A percentile compares a stretch with the other conserved stretches of the same genome.
Evolutionary conservation across 2,329 filamentous ascomycete genomes (phyloP).

Genomic region (Chaetothyriales sp.): DNA sequence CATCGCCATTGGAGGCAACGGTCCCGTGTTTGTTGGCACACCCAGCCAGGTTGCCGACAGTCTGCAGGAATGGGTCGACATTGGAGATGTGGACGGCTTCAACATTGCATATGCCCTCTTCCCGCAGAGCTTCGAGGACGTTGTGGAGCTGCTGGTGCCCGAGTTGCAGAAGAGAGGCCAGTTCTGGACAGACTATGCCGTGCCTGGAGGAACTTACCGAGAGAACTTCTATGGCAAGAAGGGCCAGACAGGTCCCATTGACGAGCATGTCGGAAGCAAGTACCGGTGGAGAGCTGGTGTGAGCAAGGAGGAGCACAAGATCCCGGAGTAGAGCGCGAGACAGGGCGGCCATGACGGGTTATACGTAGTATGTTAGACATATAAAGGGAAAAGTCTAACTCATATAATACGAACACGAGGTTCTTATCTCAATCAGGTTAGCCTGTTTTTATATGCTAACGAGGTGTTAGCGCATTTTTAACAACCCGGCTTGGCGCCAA

Average conservation of each 20-base stretch:
- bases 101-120: slow-evolving; percentile 41
- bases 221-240: slow-evolving; percentile 13
- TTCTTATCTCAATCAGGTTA: too few relatives aligned
- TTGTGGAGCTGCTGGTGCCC: slow-evolving; percentile 35
- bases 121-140: slow-evolving; percentile 38
- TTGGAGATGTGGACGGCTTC: slow-evolving; percentile 60
- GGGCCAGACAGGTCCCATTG: slow-evolving; percentile 6
- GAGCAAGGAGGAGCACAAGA: background rate
- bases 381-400: too few relatives aligned
- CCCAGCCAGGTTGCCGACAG: slow-evolving; percentile 49
- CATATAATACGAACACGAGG: too few relatives aligned
- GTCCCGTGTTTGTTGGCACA: slow-evolving; percentile 40
- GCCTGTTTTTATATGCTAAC: too few relatives aligned
- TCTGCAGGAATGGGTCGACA: slow-evolving; percentile 50
- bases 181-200: slow-evolving; percentile 18
- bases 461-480: too few relatives aligned
- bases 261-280: slow-evolving; percentile 9
- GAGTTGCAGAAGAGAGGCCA: slow-evolving; percentile 31
- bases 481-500: background rate
- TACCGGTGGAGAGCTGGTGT: slow-evolving; percentile 5
- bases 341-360: too few relatives aligned
- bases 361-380: too few relatives aligned
- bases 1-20: slow-evolving; percentile 34
- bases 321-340: background rate
- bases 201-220: slow-evolving; percentile 8